A percentile compares a stretch with the other conserved stretches of the same genome.
Conservation (phyloP, 2,329 filamentous ascomycete genomes). For the Monilinia laxa region DNA sequence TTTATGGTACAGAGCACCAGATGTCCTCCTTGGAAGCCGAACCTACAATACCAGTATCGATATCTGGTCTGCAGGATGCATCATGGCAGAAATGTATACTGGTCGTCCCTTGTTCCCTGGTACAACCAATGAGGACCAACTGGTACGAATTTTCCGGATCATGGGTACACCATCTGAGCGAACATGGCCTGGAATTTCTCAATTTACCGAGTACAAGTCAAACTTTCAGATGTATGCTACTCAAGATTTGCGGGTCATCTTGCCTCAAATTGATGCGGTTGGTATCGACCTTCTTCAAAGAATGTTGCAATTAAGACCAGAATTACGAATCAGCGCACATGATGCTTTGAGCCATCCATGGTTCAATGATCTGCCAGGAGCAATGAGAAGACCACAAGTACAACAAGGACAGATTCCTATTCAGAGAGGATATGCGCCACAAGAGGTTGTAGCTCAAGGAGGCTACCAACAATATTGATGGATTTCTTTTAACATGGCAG, state of each 20-base stretch:
- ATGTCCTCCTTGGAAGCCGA: conserved; percentile 87
- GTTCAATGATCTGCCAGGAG: conserved; percentile 68
- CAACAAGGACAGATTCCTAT: conserved; percentile 30
- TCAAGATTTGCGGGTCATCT: conserved; percentile 80
- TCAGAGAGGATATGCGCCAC: conserved; percentile 16
- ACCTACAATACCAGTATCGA: conserved; percentile 99
- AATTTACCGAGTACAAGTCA: conserved; percentile 96
- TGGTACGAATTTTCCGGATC: conserved; percentile 94
- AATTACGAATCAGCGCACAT: conserved; percentile 83
- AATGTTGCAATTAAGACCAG: conserved; percentile 90
- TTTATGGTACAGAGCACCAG: conserved; percentile 94
- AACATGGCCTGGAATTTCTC: conserved; percentile 91
- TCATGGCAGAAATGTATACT: conserved; percentile 99
- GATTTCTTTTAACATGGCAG: conserved; percentile 17
- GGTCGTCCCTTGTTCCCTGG: conserved; percentile 93
- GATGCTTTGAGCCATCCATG: conserved; percentile 88
- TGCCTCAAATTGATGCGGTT: conserved; percentile 84
- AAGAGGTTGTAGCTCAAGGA: conserved; percentile 12
- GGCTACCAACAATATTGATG: conserved; percentile 22
- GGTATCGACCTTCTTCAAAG: conserved; percentile 84
- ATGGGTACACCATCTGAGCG: conserved; percentile 98
- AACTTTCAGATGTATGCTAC: conserved; percentile 94
- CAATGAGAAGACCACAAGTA: conserved; percentile 33
- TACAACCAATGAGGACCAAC: conserved; percentile 97
- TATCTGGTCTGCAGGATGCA: conserved; percentile 98